These are phyloP conservation scores for Juglanconis oblonga DNA, from an alignment of 2,329 filamentous ascomycete genomes.

Conservation along the genomic window DNA sequence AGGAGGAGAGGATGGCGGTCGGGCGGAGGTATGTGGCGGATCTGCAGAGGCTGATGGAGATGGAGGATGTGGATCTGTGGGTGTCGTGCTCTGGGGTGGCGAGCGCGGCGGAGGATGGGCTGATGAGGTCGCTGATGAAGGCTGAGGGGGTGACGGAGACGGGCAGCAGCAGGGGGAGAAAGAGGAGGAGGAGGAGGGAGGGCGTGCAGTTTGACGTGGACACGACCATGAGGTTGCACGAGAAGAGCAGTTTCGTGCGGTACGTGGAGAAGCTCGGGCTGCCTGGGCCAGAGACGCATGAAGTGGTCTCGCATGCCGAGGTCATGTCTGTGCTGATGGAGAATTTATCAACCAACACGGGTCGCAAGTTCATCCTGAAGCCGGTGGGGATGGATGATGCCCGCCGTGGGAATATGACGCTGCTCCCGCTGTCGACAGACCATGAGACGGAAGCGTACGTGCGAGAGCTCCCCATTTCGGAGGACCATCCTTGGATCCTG, in stretches of 20 bases:
- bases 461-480: conserved; percentile 51
- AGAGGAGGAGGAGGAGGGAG: conserved; percentile 36
- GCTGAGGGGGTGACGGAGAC: too few species aligned
- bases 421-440: conserved; percentile 55
- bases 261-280: conserved; percentile 54
- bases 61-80: conserved; percentile 67
- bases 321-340: conserved; percentile 50
- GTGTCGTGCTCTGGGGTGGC: conserved; percentile 70
- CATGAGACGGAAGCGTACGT: conserved; percentile 53
- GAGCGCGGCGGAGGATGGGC: conserved; percentile 63
- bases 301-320: conserved; percentile 51
- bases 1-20: conserved; percentile 54
- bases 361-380: conserved; percentile 62
- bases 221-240: conserved; percentile 57
- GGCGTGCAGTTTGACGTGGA: conserved; percentile 61
- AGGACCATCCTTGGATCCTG: conserved; percentile 59
- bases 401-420: conserved; percentile 58
- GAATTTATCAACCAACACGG: conserved; percentile 22
- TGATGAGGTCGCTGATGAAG: conserved; percentile 60
- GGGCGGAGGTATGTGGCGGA: conserved; percentile 37
- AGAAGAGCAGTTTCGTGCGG: conserved; percentile 64
- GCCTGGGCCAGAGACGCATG: conserved; percentile 48
- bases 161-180: conserved; percentile 48
- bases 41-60: conserved; percentile 41
- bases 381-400: conserved; percentile 60